Conservation (phyloP, 306 rosid species). For the Parietaria judaica region DNA sequence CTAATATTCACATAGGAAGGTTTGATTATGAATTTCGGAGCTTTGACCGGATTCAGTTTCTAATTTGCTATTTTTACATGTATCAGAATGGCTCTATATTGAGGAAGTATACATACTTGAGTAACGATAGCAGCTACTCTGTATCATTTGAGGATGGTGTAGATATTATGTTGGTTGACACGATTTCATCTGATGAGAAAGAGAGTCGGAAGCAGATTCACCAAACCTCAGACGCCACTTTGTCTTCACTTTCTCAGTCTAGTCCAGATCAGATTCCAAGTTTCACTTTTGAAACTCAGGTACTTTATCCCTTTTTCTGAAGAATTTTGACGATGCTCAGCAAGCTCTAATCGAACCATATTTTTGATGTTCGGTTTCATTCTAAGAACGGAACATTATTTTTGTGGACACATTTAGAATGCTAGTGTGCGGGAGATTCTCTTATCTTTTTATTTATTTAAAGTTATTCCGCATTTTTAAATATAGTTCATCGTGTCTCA, state of each 20-base stretch:
- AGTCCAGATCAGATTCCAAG: constrained; percentile 49
- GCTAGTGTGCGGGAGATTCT: no score
- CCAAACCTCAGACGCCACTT: constrained; percentile 32
- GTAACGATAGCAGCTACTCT: constrained; percentile 89
- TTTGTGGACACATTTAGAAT: no score
- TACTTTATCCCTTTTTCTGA: constrained; percentile 10
- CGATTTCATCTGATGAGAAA: constrained; percentile 40
- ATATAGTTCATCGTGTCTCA: no score
- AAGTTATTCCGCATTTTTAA: no score
- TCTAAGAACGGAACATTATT: no score
- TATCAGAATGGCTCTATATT: constrained; percentile 78
- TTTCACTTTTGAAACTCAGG: constrained; percentile 97
- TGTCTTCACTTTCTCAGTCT: constrained; percentile 28
- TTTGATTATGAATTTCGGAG: no score
- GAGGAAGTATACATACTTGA: constrained; percentile 66
- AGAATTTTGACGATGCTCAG: not conserved
- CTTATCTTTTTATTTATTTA: no score
- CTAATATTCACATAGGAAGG: no score
- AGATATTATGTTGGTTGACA: constrained; percentile 43
- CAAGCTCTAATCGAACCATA: not conserved
- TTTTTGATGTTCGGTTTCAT: not conserved
- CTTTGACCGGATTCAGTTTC: no score
- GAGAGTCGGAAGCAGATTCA: constrained; percentile 30
- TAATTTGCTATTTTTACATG: constrained; percentile 14
- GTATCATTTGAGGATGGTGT: constrained; percentile 78